Conservation (phyloP, 1,284 basidiomycete species). For the Agroathelia rolfsii region DNA sequence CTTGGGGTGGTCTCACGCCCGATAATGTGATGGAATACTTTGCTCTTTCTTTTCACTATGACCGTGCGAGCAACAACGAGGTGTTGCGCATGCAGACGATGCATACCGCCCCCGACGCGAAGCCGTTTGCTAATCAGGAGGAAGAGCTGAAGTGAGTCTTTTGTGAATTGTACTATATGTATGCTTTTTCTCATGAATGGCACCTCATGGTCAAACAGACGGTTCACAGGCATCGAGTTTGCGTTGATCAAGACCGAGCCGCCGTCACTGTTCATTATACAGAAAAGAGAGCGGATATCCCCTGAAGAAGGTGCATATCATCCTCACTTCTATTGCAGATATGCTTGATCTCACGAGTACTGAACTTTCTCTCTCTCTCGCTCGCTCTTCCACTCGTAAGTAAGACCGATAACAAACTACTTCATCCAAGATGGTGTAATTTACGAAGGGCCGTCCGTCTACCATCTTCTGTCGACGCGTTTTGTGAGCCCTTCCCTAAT, state of each 20-base stretch:
- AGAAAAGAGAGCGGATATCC: conserved; percentile 73
- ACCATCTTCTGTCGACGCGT: conserved; percentile 73
- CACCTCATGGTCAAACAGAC: conserved; percentile 31
- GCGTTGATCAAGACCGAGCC: conserved; percentile 69
- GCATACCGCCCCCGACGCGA: conserved; percentile 66
- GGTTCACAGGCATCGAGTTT: conserved; percentile 78
- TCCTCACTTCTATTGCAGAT: conserved; percentile 6
- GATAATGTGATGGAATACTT: conserved; percentile 84
- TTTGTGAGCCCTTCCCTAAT: conserved; percentile 36
- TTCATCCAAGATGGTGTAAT: conserved; percentile 81
- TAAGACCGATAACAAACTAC: conserved; percentile 66
- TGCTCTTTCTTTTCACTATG: conserved; percentile 79
- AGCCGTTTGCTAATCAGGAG: conserved; percentile 60
- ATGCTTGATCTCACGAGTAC: conserved; percentile 5
- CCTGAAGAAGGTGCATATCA: conserved; percentile 61
- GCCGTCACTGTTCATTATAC: conserved; percentile 75
- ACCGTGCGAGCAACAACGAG: conserved; percentile 84
- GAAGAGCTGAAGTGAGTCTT: conserved; percentile 64
- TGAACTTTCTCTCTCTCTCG: conserved; percentile 11
- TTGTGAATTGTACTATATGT: conserved; percentile 1
- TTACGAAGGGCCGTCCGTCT: conserved; percentile 78
- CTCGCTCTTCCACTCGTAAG: too few relatives aligned
- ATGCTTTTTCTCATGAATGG: conserved; percentile 4
- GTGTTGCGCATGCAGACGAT: conserved; percentile 83
- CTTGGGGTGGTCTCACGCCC: conserved; percentile 54